Percentiles rank a stretch among this genome's conserved stretches.
These are phyloP conservation scores for Coemansia sp. DNA, from an alignment of 192 early-diverging fungal genomes.

Conservation along the genomic window DNA sequence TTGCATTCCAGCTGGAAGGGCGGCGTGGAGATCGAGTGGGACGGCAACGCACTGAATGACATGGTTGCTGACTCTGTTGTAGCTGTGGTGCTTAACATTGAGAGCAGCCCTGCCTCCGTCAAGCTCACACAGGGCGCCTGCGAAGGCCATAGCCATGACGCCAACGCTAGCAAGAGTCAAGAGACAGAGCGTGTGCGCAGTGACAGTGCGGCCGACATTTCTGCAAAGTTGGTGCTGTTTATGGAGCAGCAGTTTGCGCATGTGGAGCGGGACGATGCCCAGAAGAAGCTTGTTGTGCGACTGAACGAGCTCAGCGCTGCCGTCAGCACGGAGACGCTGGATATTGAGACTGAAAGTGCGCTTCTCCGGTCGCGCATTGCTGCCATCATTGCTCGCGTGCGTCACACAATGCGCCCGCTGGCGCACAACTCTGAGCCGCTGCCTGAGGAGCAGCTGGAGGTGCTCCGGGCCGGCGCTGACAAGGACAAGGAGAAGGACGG, in stretches of 20 bases:
- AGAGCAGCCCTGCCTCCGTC: conserved; percentile 85
- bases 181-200: conserved; percentile 15
- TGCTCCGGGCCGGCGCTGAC: not conserved
- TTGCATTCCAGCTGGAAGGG: conserved; percentile 57
- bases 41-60: conserved; percentile 87
- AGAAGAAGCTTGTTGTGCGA: conserved; percentile 21
- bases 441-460: conserved; percentile 16
- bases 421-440: conserved; percentile 26
- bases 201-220: conserved; percentile 15
- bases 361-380: conserved; percentile 33
- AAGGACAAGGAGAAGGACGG: not conserved
- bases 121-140: conserved; percentile 58
- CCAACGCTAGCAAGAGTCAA: not conserved
- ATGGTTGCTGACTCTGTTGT: conserved; percentile 95
- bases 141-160: conserved; percentile 16
- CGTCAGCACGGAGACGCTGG: conserved; percentile 28
- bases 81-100: conserved; percentile 81
- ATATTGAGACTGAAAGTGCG: conserved; percentile 33
- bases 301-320: conserved; percentile 23
- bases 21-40: conserved; percentile 82
- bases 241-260: conserved; percentile 47
- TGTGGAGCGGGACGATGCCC: conserved; percentile 20
- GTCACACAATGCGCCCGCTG: conserved; percentile 42
- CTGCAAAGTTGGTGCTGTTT: conserved; percentile 32
- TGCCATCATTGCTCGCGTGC: conserved; percentile 37